Evolutionary conservation across 73 alveolate species (phyloP), one percentile per base, ranked within the genome.

Genomic region (Blepharisma japonicum): DNA sequence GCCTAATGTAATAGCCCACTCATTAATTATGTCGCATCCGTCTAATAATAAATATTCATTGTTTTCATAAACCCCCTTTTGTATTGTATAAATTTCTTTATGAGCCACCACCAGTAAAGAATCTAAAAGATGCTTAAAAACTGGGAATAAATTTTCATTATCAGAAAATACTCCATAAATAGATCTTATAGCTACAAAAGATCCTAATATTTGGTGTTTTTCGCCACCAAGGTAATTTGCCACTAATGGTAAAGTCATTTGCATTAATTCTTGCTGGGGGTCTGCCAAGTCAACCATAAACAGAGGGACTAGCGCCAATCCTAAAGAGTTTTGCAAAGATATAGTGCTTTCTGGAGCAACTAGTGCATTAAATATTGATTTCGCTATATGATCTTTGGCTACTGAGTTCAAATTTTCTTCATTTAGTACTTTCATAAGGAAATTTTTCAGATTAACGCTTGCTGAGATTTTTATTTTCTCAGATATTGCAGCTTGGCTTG

Each of bases 1-100:
- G 5, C 20, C 46, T 45, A 45, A n/a, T 39, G 80, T 45, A 70
- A 9, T 14, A n/a, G 77, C 46, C 80, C 80, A 70, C n/a, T 70
- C 80, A 4, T 70, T n/a, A 14, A 70, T 7, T n/a, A 70, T 70
- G 0, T 70, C 80, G 4, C 14, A 9, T 0, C 42, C 25, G 2
- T 70, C 80, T 70, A 45, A 39, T 14, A 54, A 11, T 14, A 70
- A n/a, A 14, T 45, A 7, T n/a, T 25, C 32, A 45, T 39, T 25
- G 14, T 70, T 9, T n/a, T 70, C 61, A 2, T 39, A 8, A 3
- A 45, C 42, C 5, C 32, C 21, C 4, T 47, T 25, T 9, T 70
- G 66, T 38, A 70, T 11, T 23, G 23, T 6, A 14, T 11, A 9
- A 14, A 70, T 38, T 9, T 8, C 25, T 38, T 70, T 70, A 2